Evolutionary conservation across 331 rosid genomes (phyloP), one percentile per base, ranked within the genome.

Genomic region (Cydonia oblonga): DNA sequence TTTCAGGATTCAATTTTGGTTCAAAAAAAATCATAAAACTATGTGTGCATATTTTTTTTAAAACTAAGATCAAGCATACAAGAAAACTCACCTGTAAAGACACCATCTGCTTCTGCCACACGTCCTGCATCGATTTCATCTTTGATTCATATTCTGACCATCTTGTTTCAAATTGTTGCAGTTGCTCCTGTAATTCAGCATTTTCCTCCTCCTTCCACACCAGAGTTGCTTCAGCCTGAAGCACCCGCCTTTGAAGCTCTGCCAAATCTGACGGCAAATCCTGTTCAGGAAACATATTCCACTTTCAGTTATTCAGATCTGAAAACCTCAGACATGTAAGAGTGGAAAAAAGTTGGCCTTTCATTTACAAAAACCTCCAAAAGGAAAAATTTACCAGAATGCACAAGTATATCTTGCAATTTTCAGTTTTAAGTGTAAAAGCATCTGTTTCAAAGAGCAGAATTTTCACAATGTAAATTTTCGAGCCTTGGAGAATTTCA

Each of bases 71-170:
- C 40, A 78, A 60, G 57, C 44, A 66, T 25, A 44, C 73, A 73
- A 44, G 25, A 65, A 60, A 80, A 87, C 96, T 80, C 84, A 95
- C 99, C 73, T 95, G 99, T 90, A 95, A 85, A 75, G 99, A 95
- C 26, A 82, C 65, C 99, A 90, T 95, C 82, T 95, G 97, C 79
- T 79, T 90, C 85, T 91, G 96, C 97, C 97, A 95, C 84, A 77
- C 79, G 20, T 91, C 96, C 84, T 95, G 97, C 99, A 90, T 90
- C 59, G 96, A 79, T 82, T 88, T 91, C 99, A 95, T 91, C 91
- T 81, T 95, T 42, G 64, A 84, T 81, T 95, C 97, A 26, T 95
- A 88, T 20, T 95, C 96, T 76, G 84, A 83, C 99, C 99, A 92
- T 76, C 92, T 86, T 28, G 75, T 77, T 85, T 95, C 92, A 69